Base-by-base conservation (phyloP, 1,284 basidiomycete genomes). In the Fomitopsis schrenkii region DNA sequence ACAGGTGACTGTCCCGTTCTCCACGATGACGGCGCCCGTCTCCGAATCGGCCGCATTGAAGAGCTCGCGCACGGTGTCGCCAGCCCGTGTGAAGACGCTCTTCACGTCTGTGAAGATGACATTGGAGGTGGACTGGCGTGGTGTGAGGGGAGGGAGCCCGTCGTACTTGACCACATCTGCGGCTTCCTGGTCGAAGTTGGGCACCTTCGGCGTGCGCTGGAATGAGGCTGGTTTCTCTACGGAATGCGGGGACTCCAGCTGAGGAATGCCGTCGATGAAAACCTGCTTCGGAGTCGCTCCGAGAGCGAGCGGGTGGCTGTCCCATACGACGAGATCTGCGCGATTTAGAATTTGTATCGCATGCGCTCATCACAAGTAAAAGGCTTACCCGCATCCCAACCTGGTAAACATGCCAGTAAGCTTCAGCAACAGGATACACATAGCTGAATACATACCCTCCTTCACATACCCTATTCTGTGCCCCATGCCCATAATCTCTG, bases 321-420 rank as follows among this genome's bases (percentile, higher is more conserved):
- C 92, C 94, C 94, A 96, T 4, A 96, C 80, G 17, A 95, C 92
- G n/a, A 96, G 67, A 72, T 95, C 91, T 86, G 12, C 10, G 8
- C 28, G 2, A 14, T 50, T 22, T 22, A 44, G 10, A 22, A 17
- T 41, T 30, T 28, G 44, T 28, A 44, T n/a, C 42, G 41, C 19
- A 15, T 12, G 48, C 35, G 17, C 28, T 10, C 36, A 46, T 7
- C 26, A 33, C 15, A 44, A 15, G 28, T 10, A 17, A 2, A 3
- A 28, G 12, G n/a, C 64, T n/a, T 63, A 74, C 73, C 75, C 55
- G 75, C 74, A 58, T 76, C 75, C 58, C 67, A 76, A 1, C 74
- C 73, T 75, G 33, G 8, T 17, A 45, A 8, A 46, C 35, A 2
- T 15, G 17, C 38, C n/a, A 33, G 54, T 36, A 40, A 28, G 28